These are phyloP conservation scores for Colletotrichum magnum DNA, from an alignment of 2,329 filamentous ascomycete genomes.

Conservation along the genomic window DNA sequence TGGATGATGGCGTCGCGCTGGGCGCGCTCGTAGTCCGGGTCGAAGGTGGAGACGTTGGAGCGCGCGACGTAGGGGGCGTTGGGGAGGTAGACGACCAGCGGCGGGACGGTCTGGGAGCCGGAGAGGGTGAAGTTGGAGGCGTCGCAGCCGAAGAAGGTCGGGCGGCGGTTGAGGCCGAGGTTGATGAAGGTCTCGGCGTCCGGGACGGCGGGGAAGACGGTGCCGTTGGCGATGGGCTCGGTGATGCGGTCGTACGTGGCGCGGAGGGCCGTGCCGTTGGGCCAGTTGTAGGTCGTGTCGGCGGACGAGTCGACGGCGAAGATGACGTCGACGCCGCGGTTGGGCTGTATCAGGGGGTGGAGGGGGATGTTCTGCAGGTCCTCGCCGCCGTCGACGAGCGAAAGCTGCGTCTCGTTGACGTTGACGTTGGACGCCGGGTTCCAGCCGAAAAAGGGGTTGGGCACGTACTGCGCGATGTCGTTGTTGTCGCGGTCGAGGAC, in stretches of 20 bases:
- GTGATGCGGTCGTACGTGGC: constrained; percentile 70
- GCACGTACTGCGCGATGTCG: constrained; percentile 81
- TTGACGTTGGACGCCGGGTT: constrained; percentile 58
- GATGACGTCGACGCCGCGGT: constrained; percentile 73
- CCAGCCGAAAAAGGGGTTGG: constrained; percentile 70
- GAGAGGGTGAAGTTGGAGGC: constrained; percentile 67
- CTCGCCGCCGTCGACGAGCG: constrained; percentile 85
- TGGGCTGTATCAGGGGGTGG: constrained; percentile 71
- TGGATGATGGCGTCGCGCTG: constrained; percentile 85
- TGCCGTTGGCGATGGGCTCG: constrained; percentile 63
- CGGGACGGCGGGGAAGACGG: constrained; percentile 72
- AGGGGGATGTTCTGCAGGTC: constrained; percentile 86
- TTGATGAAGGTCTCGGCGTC: constrained; percentile 69
- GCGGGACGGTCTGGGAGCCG: constrained; percentile 61
- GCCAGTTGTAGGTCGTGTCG: constrained; percentile 71
- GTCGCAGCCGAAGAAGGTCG: constrained; percentile 76
- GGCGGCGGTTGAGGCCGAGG: constrained; percentile 70
- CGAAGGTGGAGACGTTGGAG: constrained; percentile 87
- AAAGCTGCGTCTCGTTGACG: constrained; percentile 67
- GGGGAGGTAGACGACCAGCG: constrained; percentile 89
- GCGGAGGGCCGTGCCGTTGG: constrained; percentile 71
- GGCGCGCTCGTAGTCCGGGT: constrained; percentile 71
- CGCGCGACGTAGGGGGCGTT: constrained; percentile 83
- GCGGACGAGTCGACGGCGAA: constrained; percentile 76
- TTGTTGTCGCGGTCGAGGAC: constrained; percentile 72